Percentiles rank a stretch among this genome's conserved stretches.
Conservation (phyloP, 2,329 filamentous ascomycete genomes). For the Stagonosporopsis cucurbitacearum region DNA sequence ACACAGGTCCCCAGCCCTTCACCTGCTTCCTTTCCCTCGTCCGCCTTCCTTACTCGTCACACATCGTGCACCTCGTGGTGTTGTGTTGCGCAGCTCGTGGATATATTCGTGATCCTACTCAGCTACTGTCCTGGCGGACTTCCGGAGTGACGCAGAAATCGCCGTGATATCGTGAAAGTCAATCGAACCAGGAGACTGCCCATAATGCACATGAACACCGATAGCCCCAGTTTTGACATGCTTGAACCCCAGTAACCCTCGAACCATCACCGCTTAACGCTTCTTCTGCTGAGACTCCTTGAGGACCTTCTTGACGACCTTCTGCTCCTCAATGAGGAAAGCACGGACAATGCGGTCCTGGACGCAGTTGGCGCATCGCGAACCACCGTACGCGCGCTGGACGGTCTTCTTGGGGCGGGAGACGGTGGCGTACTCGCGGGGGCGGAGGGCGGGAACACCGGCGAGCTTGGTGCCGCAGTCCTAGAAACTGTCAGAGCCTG, state of each 20-base stretch:
- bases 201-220: slow-evolving; percentile 53
- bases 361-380: slow-evolving; percentile 97
- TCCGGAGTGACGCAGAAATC: slow-evolving; percentile 45
- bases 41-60: background rate
- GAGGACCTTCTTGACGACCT: slow-evolving; percentile 99
- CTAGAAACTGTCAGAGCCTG: slow-evolving; percentile 58
- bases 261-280: slow-evolving; percentile 46
- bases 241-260: slow-evolving; percentile 36
- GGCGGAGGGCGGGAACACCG: slow-evolving; percentile 96
- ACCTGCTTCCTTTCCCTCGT: background rate
- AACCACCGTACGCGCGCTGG: slow-evolving; percentile 95
- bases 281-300: slow-evolving; percentile 93
- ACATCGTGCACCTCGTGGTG: slow-evolving; percentile 11
- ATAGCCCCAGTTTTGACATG: slow-evolving; percentile 49
- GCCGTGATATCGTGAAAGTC: slow-evolving; percentile 48
- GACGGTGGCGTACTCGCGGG: slow-evolving; percentile 95
- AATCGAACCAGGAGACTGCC: slow-evolving; percentile 49
- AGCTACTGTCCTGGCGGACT: slow-evolving; percentile 41
- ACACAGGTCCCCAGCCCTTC: background rate
- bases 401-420: slow-evolving; percentile 99
- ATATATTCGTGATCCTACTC: slow-evolving; percentile 46
- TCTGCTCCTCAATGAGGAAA: slow-evolving; percentile 99
- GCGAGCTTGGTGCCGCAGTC: slow-evolving; percentile 98
- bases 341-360: slow-evolving; percentile 97
- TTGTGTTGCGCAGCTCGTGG: slow-evolving; percentile 36